Percentiles rank a stretch among this genome's conserved stretches.
Conservation (phyloP, 140 eudicot species). For the Erigeron philadelphicus region DNA sequence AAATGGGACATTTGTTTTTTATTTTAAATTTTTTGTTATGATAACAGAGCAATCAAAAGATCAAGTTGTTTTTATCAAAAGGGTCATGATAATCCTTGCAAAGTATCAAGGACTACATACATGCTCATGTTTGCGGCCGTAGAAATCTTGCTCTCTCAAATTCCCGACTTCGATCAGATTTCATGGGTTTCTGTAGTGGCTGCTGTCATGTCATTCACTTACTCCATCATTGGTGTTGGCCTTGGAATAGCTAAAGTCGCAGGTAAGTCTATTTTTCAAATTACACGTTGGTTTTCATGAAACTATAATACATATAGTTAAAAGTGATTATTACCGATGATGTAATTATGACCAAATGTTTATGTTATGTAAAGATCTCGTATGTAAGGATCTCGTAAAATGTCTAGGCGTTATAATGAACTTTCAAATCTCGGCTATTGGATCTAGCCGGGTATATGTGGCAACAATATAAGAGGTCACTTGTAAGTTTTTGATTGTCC, state of each 20-base stretch:
- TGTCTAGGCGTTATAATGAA: too few species aligned
- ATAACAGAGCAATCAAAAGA: conserved; percentile 51
- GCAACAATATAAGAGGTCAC: too few species aligned
- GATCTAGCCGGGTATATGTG: too few species aligned
- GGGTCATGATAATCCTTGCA: conserved; percentile 35
- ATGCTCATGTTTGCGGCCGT: conserved; percentile 50
- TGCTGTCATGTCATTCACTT: conserved; percentile 66
- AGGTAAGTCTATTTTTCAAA: conserved; percentile 17
- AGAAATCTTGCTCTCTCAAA: conserved; percentile 49
- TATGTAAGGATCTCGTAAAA: too few species aligned
- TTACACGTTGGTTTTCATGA: not conserved
- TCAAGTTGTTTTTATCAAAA: conserved; percentile 51
- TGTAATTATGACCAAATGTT: too few species aligned
- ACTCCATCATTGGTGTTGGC: conserved; percentile 55
- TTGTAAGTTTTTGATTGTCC: too few species aligned
- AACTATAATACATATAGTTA: not conserved
- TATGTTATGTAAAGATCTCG: too few species aligned
- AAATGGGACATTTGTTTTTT: too few species aligned
- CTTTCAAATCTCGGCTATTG: too few species aligned
- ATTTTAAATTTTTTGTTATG: not conserved
- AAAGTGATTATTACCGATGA: too few species aligned
- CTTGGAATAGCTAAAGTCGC: conserved; percentile 52
- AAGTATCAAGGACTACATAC: conserved; percentile 45
- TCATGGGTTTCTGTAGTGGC: conserved; percentile 60
- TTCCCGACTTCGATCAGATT: conserved; percentile 58